These are phyloP conservation scores for Penicillium cinerascens DNA, from an alignment of 495 filamentous ascomycete genomes.

Conservation along the genomic window DNA sequence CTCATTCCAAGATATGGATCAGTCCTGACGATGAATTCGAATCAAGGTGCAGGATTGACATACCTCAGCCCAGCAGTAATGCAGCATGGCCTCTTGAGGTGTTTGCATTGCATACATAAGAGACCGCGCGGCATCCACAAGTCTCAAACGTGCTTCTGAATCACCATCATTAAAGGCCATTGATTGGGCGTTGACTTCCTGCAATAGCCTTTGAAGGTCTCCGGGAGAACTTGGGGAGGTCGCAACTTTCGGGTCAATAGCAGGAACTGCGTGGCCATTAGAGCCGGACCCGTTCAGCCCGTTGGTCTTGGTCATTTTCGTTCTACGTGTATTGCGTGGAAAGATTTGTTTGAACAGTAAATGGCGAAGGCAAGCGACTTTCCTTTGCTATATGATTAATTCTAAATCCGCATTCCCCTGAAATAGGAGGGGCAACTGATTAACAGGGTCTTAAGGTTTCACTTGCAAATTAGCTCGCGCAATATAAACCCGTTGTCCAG, in stretches of 20 bases:
- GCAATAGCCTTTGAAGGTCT: background rate
- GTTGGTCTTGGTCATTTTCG: background rate
- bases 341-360: too few species aligned
- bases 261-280: background rate
- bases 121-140: slow-evolving; percentile 19
- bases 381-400: too few species aligned
- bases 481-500: too few species aligned
- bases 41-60: background rate
- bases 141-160: slow-evolving; percentile 6
- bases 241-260: slow-evolving; percentile 3
- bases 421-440: too few species aligned
- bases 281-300: background rate
- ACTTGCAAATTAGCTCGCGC: too few species aligned
- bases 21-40: too few species aligned
- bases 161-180: background rate
- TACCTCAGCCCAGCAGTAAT: slow-evolving; percentile 32
- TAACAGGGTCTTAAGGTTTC: too few species aligned
- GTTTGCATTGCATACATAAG: slow-evolving; percentile 29
- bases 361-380: too few species aligned
- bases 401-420: too few species aligned
- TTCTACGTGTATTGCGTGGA: too few species aligned
- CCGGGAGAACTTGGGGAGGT: slow-evolving; percentile 1
- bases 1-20: background rate
- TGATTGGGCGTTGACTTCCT: slow-evolving; percentile 1
- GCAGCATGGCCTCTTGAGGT: slow-evolving; percentile 31